These are phyloP conservation scores for Xylaria sp. DNA, from an alignment of 2,329 filamentous ascomycete genomes.

Conservation along the genomic window DNA sequence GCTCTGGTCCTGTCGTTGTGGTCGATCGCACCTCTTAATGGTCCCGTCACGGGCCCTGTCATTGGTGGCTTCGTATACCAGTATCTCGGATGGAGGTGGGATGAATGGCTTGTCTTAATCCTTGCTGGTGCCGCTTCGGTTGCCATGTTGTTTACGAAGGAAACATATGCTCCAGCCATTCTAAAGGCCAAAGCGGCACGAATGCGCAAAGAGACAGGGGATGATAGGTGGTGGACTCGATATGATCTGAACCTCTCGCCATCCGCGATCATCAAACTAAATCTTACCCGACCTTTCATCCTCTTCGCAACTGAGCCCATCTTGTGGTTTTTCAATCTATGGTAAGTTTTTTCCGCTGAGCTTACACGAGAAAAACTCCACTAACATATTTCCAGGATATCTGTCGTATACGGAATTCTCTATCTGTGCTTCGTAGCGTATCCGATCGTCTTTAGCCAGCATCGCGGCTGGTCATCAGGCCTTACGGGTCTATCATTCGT, in stretches of 20 bases:
- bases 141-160: slow-evolving; percentile 70
- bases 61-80: slow-evolving; percentile 85
- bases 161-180: slow-evolving; percentile 81
- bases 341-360: slow-evolving; percentile 57
- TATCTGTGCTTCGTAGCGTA: slow-evolving; percentile 93
- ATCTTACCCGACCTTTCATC: slow-evolving; percentile 80
- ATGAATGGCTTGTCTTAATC: slow-evolving; percentile 83
- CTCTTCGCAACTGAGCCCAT: slow-evolving; percentile 87
- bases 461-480: slow-evolving; percentile 80
- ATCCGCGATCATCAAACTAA: slow-evolving; percentile 75
- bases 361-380: background rate
- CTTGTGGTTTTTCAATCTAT: slow-evolving; percentile 73
- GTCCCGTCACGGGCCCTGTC: slow-evolving; percentile 67
- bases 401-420: slow-evolving; percentile 85
- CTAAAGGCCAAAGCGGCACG: slow-evolving; percentile 73
- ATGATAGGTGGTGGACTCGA: slow-evolving; percentile 79
- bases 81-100: slow-evolving; percentile 88
- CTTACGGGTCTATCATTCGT: slow-evolving; percentile 81
- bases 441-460: slow-evolving; percentile 80
- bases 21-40: slow-evolving; percentile 86
- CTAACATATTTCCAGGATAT: slow-evolving; percentile 66
- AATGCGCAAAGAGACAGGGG: slow-evolving; percentile 74
- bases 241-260: slow-evolving; percentile 79
- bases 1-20: slow-evolving; percentile 87
- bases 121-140: slow-evolving; percentile 71